These are phyloP conservation scores for Mallotus repandus DNA, from an alignment of 441 rosid genomes.

Conservation along the genomic window DNA sequence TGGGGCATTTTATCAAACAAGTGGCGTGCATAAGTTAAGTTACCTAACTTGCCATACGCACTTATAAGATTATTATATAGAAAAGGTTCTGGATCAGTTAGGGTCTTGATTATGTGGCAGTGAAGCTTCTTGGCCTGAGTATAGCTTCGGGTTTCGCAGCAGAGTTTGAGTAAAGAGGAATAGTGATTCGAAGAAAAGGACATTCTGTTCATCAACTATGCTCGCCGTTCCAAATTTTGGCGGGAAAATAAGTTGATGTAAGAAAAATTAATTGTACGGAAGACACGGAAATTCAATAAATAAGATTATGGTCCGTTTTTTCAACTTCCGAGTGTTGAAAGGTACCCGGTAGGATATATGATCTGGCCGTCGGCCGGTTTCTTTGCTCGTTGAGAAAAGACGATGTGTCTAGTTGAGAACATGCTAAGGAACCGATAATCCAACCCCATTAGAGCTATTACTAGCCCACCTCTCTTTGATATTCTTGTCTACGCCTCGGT, in stretches of 20 bases:
- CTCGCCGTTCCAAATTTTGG: constrained; percentile 18
- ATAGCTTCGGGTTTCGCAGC: constrained; percentile 46
- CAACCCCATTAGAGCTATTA: too few species aligned
- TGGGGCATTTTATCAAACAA: constrained; percentile 63
- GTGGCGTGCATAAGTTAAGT: constrained; percentile 51
- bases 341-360: too few species aligned
- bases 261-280: neutral
- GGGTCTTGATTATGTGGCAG: constrained; percentile 51
- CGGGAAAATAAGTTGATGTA: constrained; percentile 26
- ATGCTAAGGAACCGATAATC: too few species aligned
- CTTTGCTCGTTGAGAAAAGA: too few species aligned
- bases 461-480: too few species aligned
- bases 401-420: too few species aligned
- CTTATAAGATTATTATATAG: constrained; percentile 56
- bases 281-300: neutral
- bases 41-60: constrained; percentile 39
- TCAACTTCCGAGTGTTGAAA: neutral
- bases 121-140: constrained; percentile 63
- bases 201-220: constrained; percentile 25
- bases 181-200: constrained; percentile 45
- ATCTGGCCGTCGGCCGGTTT: too few species aligned
- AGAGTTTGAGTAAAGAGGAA: constrained; percentile 56
- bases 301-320: neutral
- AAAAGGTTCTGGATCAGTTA: constrained; percentile 52
- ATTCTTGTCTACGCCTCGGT: too few species aligned